Evolutionary conservation across 164 flowering plant species (phyloP).

Genomic region (Nelumbo lutea): DNA sequence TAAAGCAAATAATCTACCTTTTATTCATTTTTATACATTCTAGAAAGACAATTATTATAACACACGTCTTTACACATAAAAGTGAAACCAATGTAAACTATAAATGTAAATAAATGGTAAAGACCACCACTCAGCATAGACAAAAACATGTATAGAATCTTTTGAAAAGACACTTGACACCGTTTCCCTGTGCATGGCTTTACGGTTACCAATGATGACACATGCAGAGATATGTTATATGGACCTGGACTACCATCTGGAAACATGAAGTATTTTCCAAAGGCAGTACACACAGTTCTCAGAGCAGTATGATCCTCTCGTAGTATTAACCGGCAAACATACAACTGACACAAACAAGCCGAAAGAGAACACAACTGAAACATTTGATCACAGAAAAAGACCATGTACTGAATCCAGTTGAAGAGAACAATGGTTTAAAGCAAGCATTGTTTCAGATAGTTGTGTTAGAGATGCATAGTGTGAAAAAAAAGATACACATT

Average conservation of each 20-base stretch:
- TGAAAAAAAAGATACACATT: not conserved
- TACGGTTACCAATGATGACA: not conserved
- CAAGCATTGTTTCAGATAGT: not conserved
- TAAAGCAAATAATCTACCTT: not conserved
- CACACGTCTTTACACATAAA: not conserved
- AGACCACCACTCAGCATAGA: too few species aligned
- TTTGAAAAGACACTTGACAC: not conserved
- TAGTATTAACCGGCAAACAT: not conserved
- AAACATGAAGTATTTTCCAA: not conserved
- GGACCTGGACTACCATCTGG: not conserved
- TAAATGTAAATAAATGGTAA: not conserved
- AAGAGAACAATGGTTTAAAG: too few species aligned
- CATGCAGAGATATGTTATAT: not conserved
- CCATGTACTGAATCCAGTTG: too few species aligned
- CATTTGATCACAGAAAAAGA: not conserved
- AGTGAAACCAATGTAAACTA: not conserved
- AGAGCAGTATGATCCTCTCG: too few species aligned
- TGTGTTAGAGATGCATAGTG: not conserved
- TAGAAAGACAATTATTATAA: not conserved
- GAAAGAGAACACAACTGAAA: too few species aligned
- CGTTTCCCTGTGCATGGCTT: not conserved
- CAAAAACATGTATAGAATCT: not conserved
- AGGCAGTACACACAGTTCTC: not conserved
- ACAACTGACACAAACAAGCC: not conserved
- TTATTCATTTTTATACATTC: not conserved